These are phyloP conservation scores for Yamadazyma dendronema DNA, from an alignment of 1,139 yeast genomes.

Conservation along the genomic window DNA sequence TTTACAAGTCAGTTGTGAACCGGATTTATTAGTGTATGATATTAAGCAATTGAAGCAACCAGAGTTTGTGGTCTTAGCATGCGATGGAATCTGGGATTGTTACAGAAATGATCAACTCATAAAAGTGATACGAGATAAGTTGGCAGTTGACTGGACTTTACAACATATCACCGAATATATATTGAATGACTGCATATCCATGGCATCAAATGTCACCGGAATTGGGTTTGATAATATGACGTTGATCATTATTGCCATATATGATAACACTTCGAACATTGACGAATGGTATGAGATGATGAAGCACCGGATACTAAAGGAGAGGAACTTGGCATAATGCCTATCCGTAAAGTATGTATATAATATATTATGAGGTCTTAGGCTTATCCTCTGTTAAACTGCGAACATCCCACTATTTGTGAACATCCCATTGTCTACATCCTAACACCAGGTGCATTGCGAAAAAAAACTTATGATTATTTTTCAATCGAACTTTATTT, in stretches of 20 bases:
- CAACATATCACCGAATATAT: constrained; percentile 58
- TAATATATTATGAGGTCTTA: too few relatives aligned
- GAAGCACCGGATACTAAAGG: constrained; percentile 48
- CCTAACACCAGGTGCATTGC: constrained; percentile 2
- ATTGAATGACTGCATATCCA: constrained; percentile 64
- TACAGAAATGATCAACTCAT: constrained; percentile 58
- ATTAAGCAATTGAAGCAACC: constrained; percentile 38
- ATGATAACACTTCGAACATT: constrained; percentile 37
- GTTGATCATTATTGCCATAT: constrained; percentile 60
- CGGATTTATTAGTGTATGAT: constrained; percentile 61
- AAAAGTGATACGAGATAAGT: constrained; percentile 53
- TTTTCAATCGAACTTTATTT: background rate
- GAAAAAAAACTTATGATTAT: constrained; percentile 7
- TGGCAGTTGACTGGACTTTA: constrained; percentile 56
- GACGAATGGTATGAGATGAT: constrained; percentile 60
- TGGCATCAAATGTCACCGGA: constrained; percentile 74
- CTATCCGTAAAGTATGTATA: too few relatives aligned
- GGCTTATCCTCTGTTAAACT: too few relatives aligned
- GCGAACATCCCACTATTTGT: too few relatives aligned
- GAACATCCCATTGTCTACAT: too few relatives aligned
- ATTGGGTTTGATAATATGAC: constrained; percentile 85
- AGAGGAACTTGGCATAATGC: constrained; percentile 29
- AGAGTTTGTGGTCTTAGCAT: constrained; percentile 66
- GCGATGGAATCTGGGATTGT: constrained; percentile 84
- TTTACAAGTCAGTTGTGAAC: constrained; percentile 64